Evolutionary conservation across 305 asterid genomes (phyloP).

Genomic region (Rubia tinctorum): DNA sequence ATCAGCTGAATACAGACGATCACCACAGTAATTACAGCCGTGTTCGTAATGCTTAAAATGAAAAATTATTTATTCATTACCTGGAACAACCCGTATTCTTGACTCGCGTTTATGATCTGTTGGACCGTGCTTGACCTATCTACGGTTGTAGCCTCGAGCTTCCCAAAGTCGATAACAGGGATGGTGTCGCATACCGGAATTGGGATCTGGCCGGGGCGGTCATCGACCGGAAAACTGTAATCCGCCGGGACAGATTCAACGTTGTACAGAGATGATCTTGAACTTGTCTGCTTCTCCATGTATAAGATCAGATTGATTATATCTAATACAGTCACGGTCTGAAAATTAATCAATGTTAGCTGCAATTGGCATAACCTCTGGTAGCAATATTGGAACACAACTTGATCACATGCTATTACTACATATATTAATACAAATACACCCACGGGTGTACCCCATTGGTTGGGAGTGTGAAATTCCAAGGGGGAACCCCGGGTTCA

Average conservation of each 20-base stretch:
- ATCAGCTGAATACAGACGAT: too few species aligned
- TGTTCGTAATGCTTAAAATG: too few species aligned
- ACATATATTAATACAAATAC: too few species aligned
- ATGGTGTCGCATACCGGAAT: constrained; percentile 33
- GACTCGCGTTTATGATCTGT: constrained; percentile 39
- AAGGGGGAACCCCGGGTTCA: too few species aligned
- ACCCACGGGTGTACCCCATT: too few species aligned
- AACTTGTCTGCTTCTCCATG: constrained; percentile 15
- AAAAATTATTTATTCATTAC: constrained; percentile 12
- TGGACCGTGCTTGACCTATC: constrained; percentile 16
- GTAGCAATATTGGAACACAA: background rate
- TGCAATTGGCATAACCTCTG: background rate
- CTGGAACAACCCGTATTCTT: constrained; percentile 54
- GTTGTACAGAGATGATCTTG: constrained; percentile 36
- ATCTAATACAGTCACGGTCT: background rate
- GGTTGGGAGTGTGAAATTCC: too few species aligned
- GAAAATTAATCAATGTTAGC: background rate
- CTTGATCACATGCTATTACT: background rate
- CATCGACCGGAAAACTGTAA: constrained; percentile 32
- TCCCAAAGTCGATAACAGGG: constrained; percentile 42
- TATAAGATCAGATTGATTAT: background rate
- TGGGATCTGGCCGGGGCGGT: constrained; percentile 40
- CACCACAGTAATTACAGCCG: background rate
- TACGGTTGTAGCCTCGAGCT: background rate
- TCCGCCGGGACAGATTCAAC: constrained; percentile 46